phyloP scores from a whole-genome alignment of 345 rosid genomes.

The Eucalyptus shirleyi region DNA sequence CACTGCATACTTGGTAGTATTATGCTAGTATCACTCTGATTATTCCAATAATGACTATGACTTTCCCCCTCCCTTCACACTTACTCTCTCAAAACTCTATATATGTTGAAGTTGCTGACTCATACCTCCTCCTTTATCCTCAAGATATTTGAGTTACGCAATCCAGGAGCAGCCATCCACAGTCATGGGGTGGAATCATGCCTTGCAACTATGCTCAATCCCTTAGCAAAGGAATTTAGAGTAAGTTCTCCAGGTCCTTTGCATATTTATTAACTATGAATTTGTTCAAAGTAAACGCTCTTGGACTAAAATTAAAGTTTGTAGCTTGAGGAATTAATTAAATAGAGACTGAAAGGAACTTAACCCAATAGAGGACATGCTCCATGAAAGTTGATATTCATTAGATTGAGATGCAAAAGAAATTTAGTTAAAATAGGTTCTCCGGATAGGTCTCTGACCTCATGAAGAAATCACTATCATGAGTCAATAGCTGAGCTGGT shows the following conservation, averaged over 20 bases:
- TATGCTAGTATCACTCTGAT: not conserved
- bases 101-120: not conserved
- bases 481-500: not conserved
- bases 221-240: constrained; percentile 69
- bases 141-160: constrained; percentile 76
- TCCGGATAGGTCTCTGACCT: not conserved
- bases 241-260: constrained; percentile 28
- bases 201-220: constrained; percentile 88
- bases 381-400: not conserved
- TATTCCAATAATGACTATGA: not conserved
- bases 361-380: not conserved
- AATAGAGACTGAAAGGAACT: not conserved
- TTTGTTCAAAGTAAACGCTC: not conserved
- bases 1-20: not conserved
- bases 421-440: not conserved
- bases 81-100: not conserved
- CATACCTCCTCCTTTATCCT: not conserved
- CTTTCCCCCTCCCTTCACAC: not conserved
- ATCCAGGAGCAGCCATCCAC: constrained; percentile 98
- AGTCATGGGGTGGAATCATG: constrained; percentile 98
- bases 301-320: not conserved
- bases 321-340: not conserved
- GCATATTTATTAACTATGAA: not conserved
- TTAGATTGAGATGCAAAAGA: not conserved
- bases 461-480: not conserved